Conservation (phyloP, 1,139 yeast species). For the Pichia sp. region DNA sequence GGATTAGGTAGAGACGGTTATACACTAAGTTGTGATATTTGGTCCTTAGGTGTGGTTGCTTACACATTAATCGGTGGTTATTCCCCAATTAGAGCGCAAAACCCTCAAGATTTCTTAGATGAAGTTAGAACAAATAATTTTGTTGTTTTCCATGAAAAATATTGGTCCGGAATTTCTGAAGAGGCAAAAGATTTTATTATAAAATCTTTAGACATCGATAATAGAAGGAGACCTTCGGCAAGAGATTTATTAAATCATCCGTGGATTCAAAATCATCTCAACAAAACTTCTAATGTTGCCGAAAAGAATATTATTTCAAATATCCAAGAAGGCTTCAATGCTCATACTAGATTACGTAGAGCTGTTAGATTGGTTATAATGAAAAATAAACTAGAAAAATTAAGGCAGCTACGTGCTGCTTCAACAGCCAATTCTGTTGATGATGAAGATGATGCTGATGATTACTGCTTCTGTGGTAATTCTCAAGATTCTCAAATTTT, state of each 20-base stretch:
- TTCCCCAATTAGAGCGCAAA: slow-evolving; percentile 85
- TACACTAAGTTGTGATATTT: slow-evolving; percentile 52
- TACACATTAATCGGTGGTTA: slow-evolving; percentile 89
- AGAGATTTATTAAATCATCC: slow-evolving; percentile 67
- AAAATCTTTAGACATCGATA: slow-evolving; percentile 73
- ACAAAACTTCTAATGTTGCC: slow-evolving; percentile 15
- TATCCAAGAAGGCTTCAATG: slow-evolving; percentile 70
- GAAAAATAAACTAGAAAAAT: slow-evolving; percentile 25
- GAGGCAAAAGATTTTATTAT: slow-evolving; percentile 80
- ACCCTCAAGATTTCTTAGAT: slow-evolving; percentile 67
- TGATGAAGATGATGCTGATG: slow-evolving; percentile 27
- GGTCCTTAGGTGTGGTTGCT: slow-evolving; percentile 65
- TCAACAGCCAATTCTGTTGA: slow-evolving; percentile 5
- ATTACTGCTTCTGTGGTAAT: slow-evolving; percentile 24
- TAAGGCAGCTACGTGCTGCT: slow-evolving; percentile 25
- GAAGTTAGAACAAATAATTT: slow-evolving; percentile 68
- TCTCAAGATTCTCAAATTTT: slow-evolving; percentile 19
- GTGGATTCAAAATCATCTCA: slow-evolving; percentile 59
- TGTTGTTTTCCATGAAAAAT: slow-evolving; percentile 77
- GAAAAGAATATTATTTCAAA: slow-evolving; percentile 29
- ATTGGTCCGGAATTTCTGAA: slow-evolving; percentile 73
- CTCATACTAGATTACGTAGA: slow-evolving; percentile 75
- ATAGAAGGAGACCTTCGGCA: slow-evolving; percentile 76
- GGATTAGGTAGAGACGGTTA: slow-evolving; percentile 50
- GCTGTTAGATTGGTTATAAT: slow-evolving; percentile 46